Base-by-base conservation (phyloP, 176 grass and related monocot species). In the Bolboschoenus planiculmis region DNA sequence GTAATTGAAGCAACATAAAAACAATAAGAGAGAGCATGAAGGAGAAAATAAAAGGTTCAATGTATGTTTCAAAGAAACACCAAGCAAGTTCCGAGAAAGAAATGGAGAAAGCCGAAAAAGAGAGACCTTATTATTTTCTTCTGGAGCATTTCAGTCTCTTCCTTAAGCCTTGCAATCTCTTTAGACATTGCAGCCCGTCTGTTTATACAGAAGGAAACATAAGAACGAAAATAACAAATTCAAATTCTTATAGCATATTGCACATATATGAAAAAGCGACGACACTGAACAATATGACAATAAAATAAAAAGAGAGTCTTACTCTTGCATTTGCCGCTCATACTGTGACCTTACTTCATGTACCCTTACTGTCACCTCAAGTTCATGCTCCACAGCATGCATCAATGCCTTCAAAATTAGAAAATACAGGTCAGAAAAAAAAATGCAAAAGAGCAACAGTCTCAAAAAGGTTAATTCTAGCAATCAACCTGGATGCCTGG, bases 301-400 rank as follows among this genome's bases (percentile, higher is more conserved):
- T 47, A 77, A 65, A 83, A 75, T 53, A 46, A 82, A 4, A 88
- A 54, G 40, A 23, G 37, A 78, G 36, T 63, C 87, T 88, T 93
- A 99, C 96, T 91, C 91, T 83, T 95, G 82, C 86, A 90, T 91
- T 86, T 99, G 96, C 58, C 89, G 89, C 14, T 99, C 96, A 67
- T 99, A 99, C 36, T 95, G 87, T 8, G 91, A 91, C 4, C 96
- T 89, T 16, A 99, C 85, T 93, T 99, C 92, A 65, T 99, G 88
- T 64, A 92, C 91, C 83, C 91, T 93, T 55, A 88, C 36, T 36
- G 86, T 86, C 30, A 99, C 86, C 85, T 99, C 96, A 64, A 99
- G 87, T 78, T 99, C 96, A 89, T 99, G 90, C 5, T 95, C 96
- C 47, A 93, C 89, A 10, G 87, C 64, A 56, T 94, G 84, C 83